These are phyloP conservation scores for Tolypocladium sp. DNA, from an alignment of 2,329 filamentous ascomycete species.

Conservation along the genomic window DNA sequence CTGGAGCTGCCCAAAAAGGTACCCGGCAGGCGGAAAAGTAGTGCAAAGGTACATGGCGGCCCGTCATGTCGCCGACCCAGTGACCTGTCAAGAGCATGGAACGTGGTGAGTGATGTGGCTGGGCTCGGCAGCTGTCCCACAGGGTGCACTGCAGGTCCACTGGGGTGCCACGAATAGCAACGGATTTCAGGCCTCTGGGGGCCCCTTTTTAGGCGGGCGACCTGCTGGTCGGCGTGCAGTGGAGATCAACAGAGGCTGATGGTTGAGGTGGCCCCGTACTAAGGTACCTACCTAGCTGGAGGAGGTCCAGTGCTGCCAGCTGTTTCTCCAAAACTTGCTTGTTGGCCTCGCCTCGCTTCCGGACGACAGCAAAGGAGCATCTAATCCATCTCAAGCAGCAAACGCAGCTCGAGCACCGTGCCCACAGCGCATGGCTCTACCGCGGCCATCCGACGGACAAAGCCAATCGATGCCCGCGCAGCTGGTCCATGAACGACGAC, in stretches of 20 bases:
- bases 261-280: neutral
- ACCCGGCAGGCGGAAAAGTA: neutral
- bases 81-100: neutral
- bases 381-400: neutral
- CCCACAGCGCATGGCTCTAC: neutral
- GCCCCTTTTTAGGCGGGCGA: neutral
- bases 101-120: slow-evolving; percentile 2
- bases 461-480: neutral
- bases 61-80: neutral
- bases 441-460: neutral
- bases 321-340: neutral
- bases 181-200: neutral
- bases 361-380: neutral
- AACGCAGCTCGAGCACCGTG: neutral
- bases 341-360: neutral
- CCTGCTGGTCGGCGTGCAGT: neutral
- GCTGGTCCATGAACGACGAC: neutral
- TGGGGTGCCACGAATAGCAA: slow-evolving; percentile 1
- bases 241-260: neutral
- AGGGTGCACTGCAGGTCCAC: neutral
- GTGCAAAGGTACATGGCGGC: neutral
- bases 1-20: neutral
- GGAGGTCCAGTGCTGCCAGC: neutral
- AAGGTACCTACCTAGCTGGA: no score
- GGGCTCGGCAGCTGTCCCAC: neutral